Conservation (phyloP, 495 filamentous ascomycete genomes). For the Penicillium crystallinum region DNA sequence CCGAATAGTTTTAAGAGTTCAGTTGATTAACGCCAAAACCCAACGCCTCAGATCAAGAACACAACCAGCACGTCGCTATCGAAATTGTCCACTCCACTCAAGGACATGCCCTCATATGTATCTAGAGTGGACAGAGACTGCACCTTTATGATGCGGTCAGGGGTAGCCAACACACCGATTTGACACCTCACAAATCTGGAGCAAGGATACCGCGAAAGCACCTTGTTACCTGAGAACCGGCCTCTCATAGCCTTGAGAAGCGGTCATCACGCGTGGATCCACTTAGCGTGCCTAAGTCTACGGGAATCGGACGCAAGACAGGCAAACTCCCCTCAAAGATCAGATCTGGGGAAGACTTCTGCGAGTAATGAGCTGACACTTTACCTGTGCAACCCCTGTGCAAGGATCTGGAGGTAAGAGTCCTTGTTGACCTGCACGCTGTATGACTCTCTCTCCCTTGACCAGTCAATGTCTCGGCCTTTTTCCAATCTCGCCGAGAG, state of each 20-base stretch:
- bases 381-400: constrained; percentile 16
- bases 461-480: constrained; percentile 16
- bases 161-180: neutral
- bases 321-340: neutral
- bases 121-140: neutral
- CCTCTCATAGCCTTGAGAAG: neutral
- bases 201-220: constrained; percentile 1
- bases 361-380: constrained; percentile 21
- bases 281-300: neutral
- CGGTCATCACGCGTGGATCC: neutral
- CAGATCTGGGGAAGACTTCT: constrained; percentile 19
- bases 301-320: constrained; percentile 10
- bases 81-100: neutral
- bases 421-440: constrained; percentile 14
- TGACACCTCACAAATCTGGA: constrained; percentile 4
- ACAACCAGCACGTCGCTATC: constrained; percentile 3
- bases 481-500: constrained; percentile 13
- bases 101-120: neutral
- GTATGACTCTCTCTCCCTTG: constrained; percentile 12
- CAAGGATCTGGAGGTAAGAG: constrained; percentile 9
- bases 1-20: too few relatives aligned
- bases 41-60: neutral
- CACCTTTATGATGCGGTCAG: neutral
- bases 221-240: too few relatives aligned
- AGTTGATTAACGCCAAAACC: too few relatives aligned